Evolutionary conservation across 2,329 filamentous ascomycete species (phyloP), one percentile per base, ranked within the genome.

Genomic region (Ophiostoma quercus): DNA sequence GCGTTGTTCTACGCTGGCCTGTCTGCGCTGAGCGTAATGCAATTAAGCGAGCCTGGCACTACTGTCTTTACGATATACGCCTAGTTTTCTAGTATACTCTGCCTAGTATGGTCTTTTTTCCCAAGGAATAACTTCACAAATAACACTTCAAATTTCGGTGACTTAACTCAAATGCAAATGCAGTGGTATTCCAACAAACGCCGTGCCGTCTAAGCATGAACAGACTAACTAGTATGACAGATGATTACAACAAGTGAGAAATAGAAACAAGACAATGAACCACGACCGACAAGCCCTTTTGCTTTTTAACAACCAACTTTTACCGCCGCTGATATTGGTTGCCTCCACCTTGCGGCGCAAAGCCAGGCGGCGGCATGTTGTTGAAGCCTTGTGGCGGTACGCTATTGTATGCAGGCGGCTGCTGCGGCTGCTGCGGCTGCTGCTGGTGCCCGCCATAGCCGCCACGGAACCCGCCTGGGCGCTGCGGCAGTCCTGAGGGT

Each of bases 401-500:
- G 2, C 60, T 32, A 14, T 32, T 32, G 25, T 62, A 32, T 32
- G 62, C 29, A 11, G 34, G 62, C 34, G 34, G 32, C 62, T 37
- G 32, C 62, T 39, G 72, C 34, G 34, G 32, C 62, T 37, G 32
- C 62, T 39, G 72, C 34, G 68, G 71, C 62, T 69, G 70, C 71
- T 73, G 22, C 69, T 67, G 32, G 65, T 68, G 19, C 34, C 54
- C 12, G 25, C 39, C 67, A 68, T 41, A 66, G 11, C 65, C 65
- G 37, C 65, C 65, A 32, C 65, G 65, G 39, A 29, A 66, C 1
- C 65, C 65, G 16, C 37, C 65, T 3, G 65, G 65, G 8, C 65
- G 65, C 39, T 66, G 65, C 22, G 84, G 84, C 3, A 86, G 77
- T 1, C 84, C 84, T 0, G 82, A 80, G 0, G 84, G 83, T 0